A percentile compares a stretch with the other conserved stretches of the same genome.
Evolutionary conservation across 805 yeast genomes (phyloP).

Genomic region (Candida wancherniae): DNA sequence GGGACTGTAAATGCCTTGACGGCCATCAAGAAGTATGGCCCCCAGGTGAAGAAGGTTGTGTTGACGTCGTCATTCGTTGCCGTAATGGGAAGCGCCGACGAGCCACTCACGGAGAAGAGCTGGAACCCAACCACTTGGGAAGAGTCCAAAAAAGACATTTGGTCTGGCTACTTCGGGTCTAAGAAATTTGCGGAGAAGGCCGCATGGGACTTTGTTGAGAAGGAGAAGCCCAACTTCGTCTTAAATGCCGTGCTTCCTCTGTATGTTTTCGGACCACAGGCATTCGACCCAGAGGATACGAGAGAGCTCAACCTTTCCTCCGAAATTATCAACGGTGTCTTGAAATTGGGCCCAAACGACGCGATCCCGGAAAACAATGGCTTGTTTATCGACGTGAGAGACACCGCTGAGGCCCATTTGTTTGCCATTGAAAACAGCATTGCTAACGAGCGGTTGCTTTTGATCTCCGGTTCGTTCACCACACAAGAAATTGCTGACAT

Average conservation of each 20-base stretch:
- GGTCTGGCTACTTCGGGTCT: constrained; percentile 4
- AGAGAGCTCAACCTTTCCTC: constrained; percentile 24
- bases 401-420: constrained; percentile 14
- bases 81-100: constrained; percentile 8
- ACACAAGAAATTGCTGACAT: constrained; percentile 29
- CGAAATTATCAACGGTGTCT: constrained; percentile 1
- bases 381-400: constrained; percentile 16
- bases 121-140: constrained; percentile 54
- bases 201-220: constrained; percentile 48
- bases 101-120: constrained; percentile 12
- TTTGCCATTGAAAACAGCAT: constrained; percentile 18
- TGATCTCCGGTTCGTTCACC: constrained; percentile 19
- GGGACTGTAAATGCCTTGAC: constrained; percentile 16
- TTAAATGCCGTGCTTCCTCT: constrained; percentile 41
- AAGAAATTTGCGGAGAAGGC: constrained; percentile 9
- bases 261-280: constrained; percentile 51
- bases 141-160: constrained; percentile 16
- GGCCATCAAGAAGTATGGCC: constrained; percentile 43
- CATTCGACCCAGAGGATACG: constrained; percentile 30
- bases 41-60: constrained; percentile 18
- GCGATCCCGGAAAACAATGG: constrained; percentile 1
- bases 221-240: constrained; percentile 33
- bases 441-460: constrained; percentile 25
- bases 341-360: constrained; percentile 1
- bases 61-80: constrained; percentile 8